A percentile compares a stretch with the other conserved stretches of the same genome.
These are phyloP conservation scores for Boletus rufocinnamomeus DNA, from an alignment of 768 basidiomycete genomes.

Conservation along the genomic window DNA sequence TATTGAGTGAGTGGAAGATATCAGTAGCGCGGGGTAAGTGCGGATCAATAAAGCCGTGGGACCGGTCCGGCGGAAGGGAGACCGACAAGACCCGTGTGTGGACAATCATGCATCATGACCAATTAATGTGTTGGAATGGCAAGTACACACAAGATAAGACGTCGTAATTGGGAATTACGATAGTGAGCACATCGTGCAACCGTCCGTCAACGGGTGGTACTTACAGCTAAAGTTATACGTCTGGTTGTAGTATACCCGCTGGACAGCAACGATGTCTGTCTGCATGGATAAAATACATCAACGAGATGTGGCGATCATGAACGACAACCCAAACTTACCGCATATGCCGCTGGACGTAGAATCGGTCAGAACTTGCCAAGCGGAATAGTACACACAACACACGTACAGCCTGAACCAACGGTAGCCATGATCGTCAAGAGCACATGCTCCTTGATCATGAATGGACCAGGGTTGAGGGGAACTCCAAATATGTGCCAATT, in stretches of 20 bases:
- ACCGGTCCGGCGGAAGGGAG: too few relatives aligned
- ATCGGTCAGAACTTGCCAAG: conserved; percentile 2
- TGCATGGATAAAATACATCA: conserved; percentile 9
- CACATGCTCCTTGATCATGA: conserved; percentile 73
- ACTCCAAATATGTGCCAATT: conserved; percentile 55
- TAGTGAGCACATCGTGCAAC: neutral
- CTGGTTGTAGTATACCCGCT: conserved; percentile 68
- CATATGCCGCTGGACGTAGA: conserved; percentile 45
- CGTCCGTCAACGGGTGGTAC: conserved; percentile 14
- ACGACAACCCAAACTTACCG: conserved; percentile 25
- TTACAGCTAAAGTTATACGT: conserved; percentile 51
- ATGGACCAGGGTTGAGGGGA: conserved; percentile 71
- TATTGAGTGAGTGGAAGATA: neutral
- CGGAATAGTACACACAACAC: neutral
- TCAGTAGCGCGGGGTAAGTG: neutral
- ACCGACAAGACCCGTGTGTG: neutral
- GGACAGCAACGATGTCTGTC: conserved; percentile 75
- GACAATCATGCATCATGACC: neutral
- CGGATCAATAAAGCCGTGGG: too few relatives aligned
- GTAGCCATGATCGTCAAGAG: conserved; percentile 70
- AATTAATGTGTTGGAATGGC: neutral
- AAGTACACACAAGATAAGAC: neutral
- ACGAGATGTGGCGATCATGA: neutral
- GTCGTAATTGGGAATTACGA: neutral
- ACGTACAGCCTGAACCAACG: conserved; percentile 38